Base-by-base conservation (phyloP, 805 yeast genomes). In the Candida andamanensis region DNA sequence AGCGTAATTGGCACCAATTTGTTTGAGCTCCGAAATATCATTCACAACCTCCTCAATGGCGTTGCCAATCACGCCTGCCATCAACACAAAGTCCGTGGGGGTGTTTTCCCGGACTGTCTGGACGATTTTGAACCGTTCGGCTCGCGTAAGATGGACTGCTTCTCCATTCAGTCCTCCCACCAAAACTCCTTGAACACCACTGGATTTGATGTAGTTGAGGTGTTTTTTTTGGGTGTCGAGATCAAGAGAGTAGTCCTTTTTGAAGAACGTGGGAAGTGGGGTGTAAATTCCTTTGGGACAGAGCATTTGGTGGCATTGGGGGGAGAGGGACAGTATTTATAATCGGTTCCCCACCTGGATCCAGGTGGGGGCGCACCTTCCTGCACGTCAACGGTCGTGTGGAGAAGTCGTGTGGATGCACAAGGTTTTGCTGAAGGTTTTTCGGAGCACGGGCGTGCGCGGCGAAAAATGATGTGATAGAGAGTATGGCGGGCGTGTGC, bases 101-200 rank as follows among this genome's bases (percentile, higher is more conserved):
- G 22, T 28, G 9, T 19, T 30, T n/a, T 24, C 15, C 23, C 54
- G 59, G 22, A 69, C 41, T 6, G 49, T 34, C 16, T 47, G 37
- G 13, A 67, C 50, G 10, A 63, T 43, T 5, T 47, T 33, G 16
- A 47, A 47, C 36, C 78, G 56, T 51, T 74, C 80, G 25, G 47
- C 45, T 31, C 60, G 54, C 6, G 76, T 57, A 39, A 72, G 49
- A 42, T 72, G 76, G 16, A 69, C 67, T 35, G 69, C 67, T 45
- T 74, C 79, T 25, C 79, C 80, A 12, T 76, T 74, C 20, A 77
- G 70, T 5, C 79, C 79, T 45, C 70, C 58, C 2, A 72, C 44
- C 11, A 71, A 72, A 4, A 67, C 51, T 18, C 80, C 80, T 24
- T 50, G 40, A 32, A 74, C 63, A 6, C 78, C 78, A 35, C 52